Evolutionary conservation across 163 green algal species (phyloP).

Genomic region (Scenedesmus sp.): DNA sequence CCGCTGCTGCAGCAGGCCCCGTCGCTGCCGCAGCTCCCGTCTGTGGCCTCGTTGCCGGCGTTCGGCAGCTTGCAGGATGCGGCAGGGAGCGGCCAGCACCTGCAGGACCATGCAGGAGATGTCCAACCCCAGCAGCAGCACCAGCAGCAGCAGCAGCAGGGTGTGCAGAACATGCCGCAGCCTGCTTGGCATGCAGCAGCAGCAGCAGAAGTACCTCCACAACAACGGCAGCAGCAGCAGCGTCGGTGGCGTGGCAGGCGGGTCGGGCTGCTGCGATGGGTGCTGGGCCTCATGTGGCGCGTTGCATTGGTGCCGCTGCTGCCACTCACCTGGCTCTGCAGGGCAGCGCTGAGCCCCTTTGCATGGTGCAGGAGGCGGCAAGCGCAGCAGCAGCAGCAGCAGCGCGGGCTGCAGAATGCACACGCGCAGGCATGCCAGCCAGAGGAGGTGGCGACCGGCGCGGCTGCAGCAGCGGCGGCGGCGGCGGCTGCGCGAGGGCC

Average conservation of each 20-base stretch:
- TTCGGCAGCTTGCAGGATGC: constrained; percentile 5
- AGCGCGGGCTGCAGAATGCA: neutral
- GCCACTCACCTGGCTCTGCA: neutral
- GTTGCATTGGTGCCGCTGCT: neutral
- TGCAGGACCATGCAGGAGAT: neutral
- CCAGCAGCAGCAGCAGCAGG: neutral
- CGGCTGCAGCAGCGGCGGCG: neutral
- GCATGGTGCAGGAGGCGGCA: neutral
- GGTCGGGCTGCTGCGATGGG: neutral
- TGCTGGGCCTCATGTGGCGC: neutral
- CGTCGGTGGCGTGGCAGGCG: neutral
- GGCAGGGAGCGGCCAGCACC: neutral
- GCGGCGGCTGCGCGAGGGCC: neutral
- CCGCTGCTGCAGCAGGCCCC: constrained; percentile 30
- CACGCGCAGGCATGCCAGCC: neutral
- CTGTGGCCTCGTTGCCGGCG: neutral
- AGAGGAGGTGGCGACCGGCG: neutral
- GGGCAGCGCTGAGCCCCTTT: neutral
- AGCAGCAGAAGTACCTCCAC: too few relatives aligned
- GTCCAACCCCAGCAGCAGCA: neutral
- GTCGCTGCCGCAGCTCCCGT: neutral
- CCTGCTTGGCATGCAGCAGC: neutral
- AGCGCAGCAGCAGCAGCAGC: constrained; percentile 18
- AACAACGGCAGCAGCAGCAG: constrained; percentile 2
- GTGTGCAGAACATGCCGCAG: neutral